These are phyloP conservation scores for Podospora australis DNA, from an alignment of 495 filamentous ascomycete species.

Conservation along the genomic window DNA sequence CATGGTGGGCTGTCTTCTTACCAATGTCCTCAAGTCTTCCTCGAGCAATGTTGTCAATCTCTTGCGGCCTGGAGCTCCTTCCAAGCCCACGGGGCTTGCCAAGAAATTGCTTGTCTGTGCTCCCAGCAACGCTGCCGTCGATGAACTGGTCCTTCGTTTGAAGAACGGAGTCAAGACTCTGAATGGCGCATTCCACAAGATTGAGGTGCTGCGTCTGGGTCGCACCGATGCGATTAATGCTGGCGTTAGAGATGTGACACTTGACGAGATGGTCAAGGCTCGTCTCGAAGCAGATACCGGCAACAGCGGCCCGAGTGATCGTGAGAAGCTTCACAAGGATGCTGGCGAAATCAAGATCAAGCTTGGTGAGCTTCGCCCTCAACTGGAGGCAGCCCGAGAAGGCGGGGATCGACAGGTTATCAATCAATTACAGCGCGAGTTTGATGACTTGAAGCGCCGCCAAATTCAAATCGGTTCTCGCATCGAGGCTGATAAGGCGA, in stretches of 20 bases:
- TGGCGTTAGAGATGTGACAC: conserved; percentile 82
- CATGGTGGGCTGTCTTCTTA: conserved; percentile 84
- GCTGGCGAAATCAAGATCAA: conserved; percentile 69
- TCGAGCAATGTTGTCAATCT: conserved; percentile 41
- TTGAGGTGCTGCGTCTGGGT: conserved; percentile 86
- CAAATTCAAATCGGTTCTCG: conserved; percentile 63
- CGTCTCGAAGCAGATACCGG: conserved; percentile 51
- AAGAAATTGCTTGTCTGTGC: conserved; percentile 95
- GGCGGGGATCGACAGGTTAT: conserved; percentile 50
- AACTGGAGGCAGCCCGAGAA: conserved; percentile 63
- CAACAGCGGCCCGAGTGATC: conserved; percentile 49
- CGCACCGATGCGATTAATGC: conserved; percentile 88
- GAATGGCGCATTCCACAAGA: conserved; percentile 60
- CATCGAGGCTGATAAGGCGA: conserved; percentile 81
- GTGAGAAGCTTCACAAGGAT: conserved; percentile 74
- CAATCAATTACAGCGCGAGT: conserved; percentile 64
- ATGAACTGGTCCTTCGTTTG: conserved; percentile 89
- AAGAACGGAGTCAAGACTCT: conserved; percentile 79
- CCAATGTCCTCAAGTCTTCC: conserved; percentile 46
- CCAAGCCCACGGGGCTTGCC: conserved; percentile 22
- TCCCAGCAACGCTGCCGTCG: conserved; percentile 94
- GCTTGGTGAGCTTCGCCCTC: conserved; percentile 57
- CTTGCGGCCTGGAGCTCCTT: conserved; percentile 40
- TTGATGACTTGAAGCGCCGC: conserved; percentile 70
- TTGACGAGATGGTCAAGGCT: conserved; percentile 82